Evolutionary conservation across 164 flowering plant genomes (phyloP).

Genomic region (Warburgia ugandensis): DNA sequence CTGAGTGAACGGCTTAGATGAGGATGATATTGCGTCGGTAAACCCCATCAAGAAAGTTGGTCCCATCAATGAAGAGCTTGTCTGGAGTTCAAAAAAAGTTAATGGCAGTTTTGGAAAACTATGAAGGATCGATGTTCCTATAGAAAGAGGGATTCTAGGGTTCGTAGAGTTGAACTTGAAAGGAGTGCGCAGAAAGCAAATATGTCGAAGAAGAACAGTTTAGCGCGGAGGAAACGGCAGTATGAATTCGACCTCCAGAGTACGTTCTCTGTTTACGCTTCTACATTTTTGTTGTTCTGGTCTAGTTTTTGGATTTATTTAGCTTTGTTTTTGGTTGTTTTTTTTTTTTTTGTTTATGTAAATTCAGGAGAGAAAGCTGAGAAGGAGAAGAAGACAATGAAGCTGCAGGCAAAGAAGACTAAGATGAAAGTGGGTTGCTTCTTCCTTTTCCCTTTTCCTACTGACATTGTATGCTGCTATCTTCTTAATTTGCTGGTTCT

Average conservation of each 20-base stretch:
- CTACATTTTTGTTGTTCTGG: background rate
- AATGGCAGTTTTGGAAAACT: too few relatives aligned
- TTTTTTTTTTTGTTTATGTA: background rate
- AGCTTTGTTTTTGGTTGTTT: background rate
- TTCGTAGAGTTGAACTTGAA: too few relatives aligned
- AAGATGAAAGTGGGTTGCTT: slow-evolving; percentile 69
- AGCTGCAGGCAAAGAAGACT: slow-evolving; percentile 73
- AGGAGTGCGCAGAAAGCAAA: slow-evolving; percentile 6
- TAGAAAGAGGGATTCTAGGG: too few relatives aligned
- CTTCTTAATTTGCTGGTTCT: background rate
- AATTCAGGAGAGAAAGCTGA: slow-evolving; percentile 65
- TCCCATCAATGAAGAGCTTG: too few relatives aligned
- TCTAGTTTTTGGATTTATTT: background rate
- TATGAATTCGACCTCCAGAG: slow-evolving; percentile 75
- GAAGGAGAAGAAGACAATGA: slow-evolving; percentile 55
- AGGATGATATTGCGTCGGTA: too few relatives aligned
- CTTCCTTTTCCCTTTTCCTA: background rate
- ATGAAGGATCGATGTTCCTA: too few relatives aligned
- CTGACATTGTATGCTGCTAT: background rate
- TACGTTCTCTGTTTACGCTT: slow-evolving; percentile 15
- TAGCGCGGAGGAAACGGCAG: slow-evolving; percentile 54
- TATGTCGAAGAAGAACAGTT: slow-evolving; percentile 95
- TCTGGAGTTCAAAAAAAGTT: too few relatives aligned
- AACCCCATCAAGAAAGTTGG: too few relatives aligned
- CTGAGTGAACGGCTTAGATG: too few relatives aligned